These are phyloP conservation scores for Emericellopsis cladophorae DNA, from an alignment of 2,329 filamentous ascomycete species.

Conservation along the genomic window DNA sequence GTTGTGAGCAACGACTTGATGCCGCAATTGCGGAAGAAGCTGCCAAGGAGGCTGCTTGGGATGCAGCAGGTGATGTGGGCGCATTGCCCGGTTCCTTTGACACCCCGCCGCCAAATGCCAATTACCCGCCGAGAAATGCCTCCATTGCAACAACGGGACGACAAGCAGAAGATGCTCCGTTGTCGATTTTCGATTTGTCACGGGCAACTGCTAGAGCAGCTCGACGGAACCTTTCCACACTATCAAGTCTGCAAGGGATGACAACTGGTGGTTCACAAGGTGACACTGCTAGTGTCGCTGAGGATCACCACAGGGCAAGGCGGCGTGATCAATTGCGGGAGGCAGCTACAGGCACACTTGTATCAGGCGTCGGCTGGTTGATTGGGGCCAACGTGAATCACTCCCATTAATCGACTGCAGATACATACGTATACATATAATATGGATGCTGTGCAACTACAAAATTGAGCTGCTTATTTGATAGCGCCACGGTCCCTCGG, in stretches of 20 bases:
- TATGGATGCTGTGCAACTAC: no score
- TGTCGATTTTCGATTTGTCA: conserved; percentile 54
- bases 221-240: conserved; percentile 41
- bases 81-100: conserved; percentile 44
- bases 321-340: conserved; percentile 62
- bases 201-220: conserved; percentile 47
- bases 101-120: conserved; percentile 11
- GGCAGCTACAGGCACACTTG: conserved; percentile 53
- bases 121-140: conserved; percentile 16
- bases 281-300: conserved; percentile 12
- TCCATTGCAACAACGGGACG: conserved; percentile 20
- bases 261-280: conserved; percentile 5
- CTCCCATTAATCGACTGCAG: conserved; percentile 7
- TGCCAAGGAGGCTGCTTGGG: conserved; percentile 57
- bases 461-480: background rate
- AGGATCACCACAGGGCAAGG: conserved; percentile 32
- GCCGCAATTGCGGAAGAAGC: conserved; percentile 53
- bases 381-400: conserved; percentile 37
- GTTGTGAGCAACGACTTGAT: conserved; percentile 68
- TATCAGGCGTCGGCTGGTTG: conserved; percentile 55
- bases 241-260: conserved; percentile 35
- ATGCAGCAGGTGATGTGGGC: conserved; percentile 48
- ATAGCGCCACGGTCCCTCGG: no score
- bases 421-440: background rate
- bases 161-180: conserved; percentile 41